A percentile compares a stretch with the other conserved stretches of the same genome.
Conservation (phyloP, 495 filamentous ascomycete species). For the Aspergillus affinis region DNA sequence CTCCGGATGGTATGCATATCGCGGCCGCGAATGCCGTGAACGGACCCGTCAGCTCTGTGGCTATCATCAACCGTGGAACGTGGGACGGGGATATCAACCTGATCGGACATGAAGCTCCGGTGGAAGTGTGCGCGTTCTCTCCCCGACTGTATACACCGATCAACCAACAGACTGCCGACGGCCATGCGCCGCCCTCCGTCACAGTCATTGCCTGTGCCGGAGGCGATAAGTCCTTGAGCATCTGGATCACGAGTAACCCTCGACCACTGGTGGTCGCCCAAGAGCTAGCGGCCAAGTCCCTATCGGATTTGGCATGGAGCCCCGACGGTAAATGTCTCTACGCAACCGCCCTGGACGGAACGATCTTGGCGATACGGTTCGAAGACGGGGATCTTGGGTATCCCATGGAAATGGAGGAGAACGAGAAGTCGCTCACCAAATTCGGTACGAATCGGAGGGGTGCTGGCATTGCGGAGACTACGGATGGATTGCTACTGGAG, state of each 20-base stretch:
- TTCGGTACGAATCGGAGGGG: constrained; percentile 84
- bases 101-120: constrained; percentile 94
- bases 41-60: constrained; percentile 93
- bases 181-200: constrained; percentile 54
- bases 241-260: constrained; percentile 96
- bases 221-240: constrained; percentile 89
- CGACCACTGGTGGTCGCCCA: constrained; percentile 84
- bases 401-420: constrained; percentile 76
- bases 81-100: constrained; percentile 98
- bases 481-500: constrained; percentile 81
- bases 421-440: constrained; percentile 87
- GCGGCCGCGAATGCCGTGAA: constrained; percentile 96
- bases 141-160: constrained; percentile 82
- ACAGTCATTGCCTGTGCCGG: constrained; percentile 96
- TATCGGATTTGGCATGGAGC: constrained; percentile 92
- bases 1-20: constrained; percentile 94
- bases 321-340: constrained; percentile 88
- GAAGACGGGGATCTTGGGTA: constrained; percentile 72
- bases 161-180: constrained; percentile 43
- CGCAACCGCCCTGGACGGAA: constrained; percentile 82
- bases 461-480: constrained; percentile 85
- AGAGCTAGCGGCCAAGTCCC: constrained; percentile 83
- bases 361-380: constrained; percentile 73
- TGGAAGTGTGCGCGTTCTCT: constrained; percentile 96
- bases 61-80: constrained; percentile 85